A percentile compares a stretch with the other conserved stretches of the same genome.
phyloP scores from a whole-genome alignment of 2,329 filamentous ascomycete species.

The Dissoconium aciculare region DNA sequence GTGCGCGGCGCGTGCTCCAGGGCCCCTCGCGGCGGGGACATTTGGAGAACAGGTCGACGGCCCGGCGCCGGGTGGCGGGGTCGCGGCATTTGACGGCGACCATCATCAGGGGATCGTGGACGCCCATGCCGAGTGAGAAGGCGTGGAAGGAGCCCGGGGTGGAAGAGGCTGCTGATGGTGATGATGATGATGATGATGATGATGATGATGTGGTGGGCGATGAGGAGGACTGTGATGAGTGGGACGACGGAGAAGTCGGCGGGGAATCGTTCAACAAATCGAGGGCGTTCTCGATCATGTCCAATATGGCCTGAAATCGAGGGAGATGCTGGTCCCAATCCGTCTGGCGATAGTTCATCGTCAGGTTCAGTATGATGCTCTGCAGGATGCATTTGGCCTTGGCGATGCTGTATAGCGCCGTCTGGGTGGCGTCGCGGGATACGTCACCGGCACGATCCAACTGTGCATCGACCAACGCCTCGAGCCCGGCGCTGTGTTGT shows the following conservation, averaged over 20 bases:
- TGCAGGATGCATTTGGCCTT: not conserved
- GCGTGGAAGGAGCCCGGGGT: too few relatives aligned
- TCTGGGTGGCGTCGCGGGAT: not conserved
- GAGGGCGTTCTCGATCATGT: not conserved
- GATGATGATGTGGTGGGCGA: too few relatives aligned
- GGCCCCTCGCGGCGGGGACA: not conserved
- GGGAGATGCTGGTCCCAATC: not conserved
- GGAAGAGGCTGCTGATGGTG: too few relatives aligned
- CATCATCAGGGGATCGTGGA: not conserved
- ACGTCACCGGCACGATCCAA: not conserved
- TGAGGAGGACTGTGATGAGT: too few relatives aligned
- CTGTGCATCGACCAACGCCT: not conserved
- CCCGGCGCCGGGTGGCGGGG: not conserved
- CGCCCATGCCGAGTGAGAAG: not conserved
- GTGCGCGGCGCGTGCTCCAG: not conserved
- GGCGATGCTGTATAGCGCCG: not conserved
- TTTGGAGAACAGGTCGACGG: not conserved
- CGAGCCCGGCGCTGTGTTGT: not conserved
- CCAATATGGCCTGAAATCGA: not conserved
- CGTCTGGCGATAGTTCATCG: not conserved
- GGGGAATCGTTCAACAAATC: too few relatives aligned
- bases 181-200: too few relatives aligned
- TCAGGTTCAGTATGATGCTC: not conserved
- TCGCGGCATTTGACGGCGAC: not conserved
- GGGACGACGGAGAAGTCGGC: too few relatives aligned